Evolutionary conservation across 192 early-diverging fungal genomes (phyloP), one percentile per base, ranked within the genome.

Genomic region (Podila verticillata): DNA sequence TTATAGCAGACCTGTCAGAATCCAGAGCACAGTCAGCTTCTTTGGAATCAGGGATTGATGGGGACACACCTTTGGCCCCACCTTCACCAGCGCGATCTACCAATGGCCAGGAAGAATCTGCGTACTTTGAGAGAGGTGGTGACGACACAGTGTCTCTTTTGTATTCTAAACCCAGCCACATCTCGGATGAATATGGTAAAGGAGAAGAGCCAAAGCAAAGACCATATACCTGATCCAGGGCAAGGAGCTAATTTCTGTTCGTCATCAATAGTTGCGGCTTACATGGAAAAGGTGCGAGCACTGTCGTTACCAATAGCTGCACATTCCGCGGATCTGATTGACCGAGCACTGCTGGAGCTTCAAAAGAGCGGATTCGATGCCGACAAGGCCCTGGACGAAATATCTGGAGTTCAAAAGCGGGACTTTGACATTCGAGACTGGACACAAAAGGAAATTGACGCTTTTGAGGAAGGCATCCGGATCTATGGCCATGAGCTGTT

Each of bases 401-500:
- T 93, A 31, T 56, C 68, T 2, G 74, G 59, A 12, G 70, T 89
- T 26, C 75, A 85, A 4, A 81, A 85, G 17, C 75, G 70, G 44
- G 90, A 92, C 49, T 83, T 87, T 34, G 68, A 81, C 4, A 81
- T 88, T 5, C 82, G 85, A 34, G 77, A 82, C 26, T 95, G 93
- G 93, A 78, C 86, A 3, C 71, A 63, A 0, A 81, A 79, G 7
- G 87, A 87, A 29, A 57, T 89, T 32, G 74, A 67, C 9, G 85
- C 73, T 24, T 95, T 95, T 72, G 89, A 92, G 72, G 86, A 87
- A 34, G 83, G 83, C 17, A 82, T 94, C 68, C 82, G 86, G 32
- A 79, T 87, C 13, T 90, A 84, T 72, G 93, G 93, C 0, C 87
- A 91, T 56, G 91, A 94, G 22, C 83, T 93, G 26, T 88, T 92